A percentile compares a stretch with the other conserved stretches of the same genome.
phyloP scores from a whole-genome alignment of 2,329 filamentous ascomycete species.

The Aspergillus brasiliensis region DNA sequence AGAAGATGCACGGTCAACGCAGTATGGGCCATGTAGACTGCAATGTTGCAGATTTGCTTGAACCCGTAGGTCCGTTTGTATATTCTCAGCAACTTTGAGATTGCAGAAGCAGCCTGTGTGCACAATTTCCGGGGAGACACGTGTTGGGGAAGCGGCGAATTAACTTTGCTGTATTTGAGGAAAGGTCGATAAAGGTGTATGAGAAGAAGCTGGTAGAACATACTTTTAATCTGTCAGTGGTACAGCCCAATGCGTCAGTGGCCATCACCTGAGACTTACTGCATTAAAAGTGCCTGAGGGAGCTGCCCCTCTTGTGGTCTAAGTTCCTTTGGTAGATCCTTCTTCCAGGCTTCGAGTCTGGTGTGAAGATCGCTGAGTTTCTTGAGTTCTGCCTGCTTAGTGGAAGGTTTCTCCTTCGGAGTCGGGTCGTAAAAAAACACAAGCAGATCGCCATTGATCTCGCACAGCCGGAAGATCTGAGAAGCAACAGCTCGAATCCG shows the following conservation, averaged over 20 bases:
- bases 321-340: conserved; percentile 79
- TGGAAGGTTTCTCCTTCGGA: conserved; percentile 61
- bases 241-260: neutral
- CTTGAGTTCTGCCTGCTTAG: conserved; percentile 83
- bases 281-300: conserved; percentile 78
- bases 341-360: conserved; percentile 85
- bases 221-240: conserved; percentile 57
- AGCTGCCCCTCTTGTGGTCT: conserved; percentile 87
- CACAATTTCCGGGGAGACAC: conserved; percentile 90
- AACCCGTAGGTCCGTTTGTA: conserved; percentile 93
- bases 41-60: conserved; percentile 93
- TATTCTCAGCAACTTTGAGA: conserved; percentile 90
- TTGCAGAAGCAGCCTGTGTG: conserved; percentile 82
- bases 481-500: conserved; percentile 79
- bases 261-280: conserved; percentile 62
- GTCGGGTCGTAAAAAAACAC: conserved; percentile 87
- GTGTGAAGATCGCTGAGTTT: conserved; percentile 90
- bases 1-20: conserved; percentile 93
- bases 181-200: conserved; percentile 96
- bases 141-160: conserved; percentile 80
- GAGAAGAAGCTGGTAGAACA: conserved; percentile 96
- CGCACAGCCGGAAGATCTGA: conserved; percentile 80
- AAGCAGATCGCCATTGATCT: conserved; percentile 90
- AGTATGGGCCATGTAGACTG: conserved; percentile 91
- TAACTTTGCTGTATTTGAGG: conserved; percentile 79